These are phyloP conservation scores for Medicago lupulina DNA, from an alignment of 306 rosid species.

Conservation along the genomic window DNA sequence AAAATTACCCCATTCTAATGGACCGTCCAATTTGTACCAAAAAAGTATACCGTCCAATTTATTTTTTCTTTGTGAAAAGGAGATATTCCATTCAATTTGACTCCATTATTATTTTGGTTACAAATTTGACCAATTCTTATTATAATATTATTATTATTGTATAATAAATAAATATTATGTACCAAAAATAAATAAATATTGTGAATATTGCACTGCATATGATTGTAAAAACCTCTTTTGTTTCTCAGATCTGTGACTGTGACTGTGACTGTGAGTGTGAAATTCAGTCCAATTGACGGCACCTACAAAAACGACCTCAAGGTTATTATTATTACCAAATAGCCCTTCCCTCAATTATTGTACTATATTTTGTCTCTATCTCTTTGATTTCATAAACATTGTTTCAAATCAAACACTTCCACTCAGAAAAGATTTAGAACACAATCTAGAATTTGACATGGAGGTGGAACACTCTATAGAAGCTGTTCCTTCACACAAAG, in stretches of 20 bases:
- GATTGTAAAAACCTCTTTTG: background rate
- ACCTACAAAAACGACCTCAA: slow-evolving; percentile 6
- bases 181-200: no score
- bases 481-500: background rate
- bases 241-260: background rate
- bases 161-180: no score
- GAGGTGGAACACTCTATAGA: slow-evolving; percentile 31
- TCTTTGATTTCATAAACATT: background rate
- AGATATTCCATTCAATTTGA: background rate
- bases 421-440: background rate
- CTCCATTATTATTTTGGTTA: background rate
- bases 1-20: no score
- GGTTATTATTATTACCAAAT: background rate
- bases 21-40: no score
- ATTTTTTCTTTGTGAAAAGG: no score
- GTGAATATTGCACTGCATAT: no score
- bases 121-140: background rate
- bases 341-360: background rate
- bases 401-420: background rate
- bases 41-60: no score
- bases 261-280: no score
- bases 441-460: slow-evolving; percentile 29
- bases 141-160: no score
- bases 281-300: background rate
- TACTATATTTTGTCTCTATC: background rate